phyloP scores from a whole-genome alignment of 2,329 filamentous ascomycete species.

The Calonectria leucothoes region DNA sequence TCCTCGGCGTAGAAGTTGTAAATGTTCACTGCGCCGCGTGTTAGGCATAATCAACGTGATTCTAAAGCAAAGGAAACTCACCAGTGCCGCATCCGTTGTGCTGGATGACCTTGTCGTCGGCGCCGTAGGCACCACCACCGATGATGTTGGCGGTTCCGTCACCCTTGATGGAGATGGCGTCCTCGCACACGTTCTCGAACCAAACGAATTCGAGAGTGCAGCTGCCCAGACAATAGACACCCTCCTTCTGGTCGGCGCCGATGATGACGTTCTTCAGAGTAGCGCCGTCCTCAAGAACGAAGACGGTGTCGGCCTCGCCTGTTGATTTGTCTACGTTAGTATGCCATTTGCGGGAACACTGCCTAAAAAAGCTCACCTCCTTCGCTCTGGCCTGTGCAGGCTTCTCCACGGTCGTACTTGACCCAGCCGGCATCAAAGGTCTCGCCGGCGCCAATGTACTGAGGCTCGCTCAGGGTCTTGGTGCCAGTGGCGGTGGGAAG shows the following conservation, averaged over 20 bases:
- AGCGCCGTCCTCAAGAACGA: constrained; percentile 54
- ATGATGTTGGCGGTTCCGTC: constrained; percentile 53
- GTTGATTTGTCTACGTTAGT: neutral
- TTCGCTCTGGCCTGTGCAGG: constrained; percentile 56
- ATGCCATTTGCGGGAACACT: too few relatives aligned
- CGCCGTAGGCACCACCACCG: constrained; percentile 53
- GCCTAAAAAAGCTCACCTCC: constrained; percentile 44
- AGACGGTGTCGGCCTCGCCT: constrained; percentile 51
- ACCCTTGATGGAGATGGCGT: constrained; percentile 45
- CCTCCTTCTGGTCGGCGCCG: constrained; percentile 57
- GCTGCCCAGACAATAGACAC: constrained; percentile 57
- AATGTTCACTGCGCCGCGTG: constrained; percentile 55
- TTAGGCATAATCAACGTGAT: too few relatives aligned
- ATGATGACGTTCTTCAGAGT: constrained; percentile 60
- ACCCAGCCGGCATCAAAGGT: constrained; percentile 48
- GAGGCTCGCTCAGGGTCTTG: constrained; percentile 44
- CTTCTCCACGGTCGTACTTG: constrained; percentile 53
- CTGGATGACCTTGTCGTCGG: constrained; percentile 52
- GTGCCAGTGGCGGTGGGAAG: constrained; percentile 43
- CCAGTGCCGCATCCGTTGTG: constrained; percentile 59
- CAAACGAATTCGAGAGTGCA: constrained; percentile 60
- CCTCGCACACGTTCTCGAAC: constrained; percentile 61
- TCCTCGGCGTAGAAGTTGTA: constrained; percentile 56
- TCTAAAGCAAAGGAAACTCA: too few relatives aligned
- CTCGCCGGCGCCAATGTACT: constrained; percentile 42